phyloP scores from a whole-genome alignment of 345 rosid genomes.

The Camelina hispida region DNA sequence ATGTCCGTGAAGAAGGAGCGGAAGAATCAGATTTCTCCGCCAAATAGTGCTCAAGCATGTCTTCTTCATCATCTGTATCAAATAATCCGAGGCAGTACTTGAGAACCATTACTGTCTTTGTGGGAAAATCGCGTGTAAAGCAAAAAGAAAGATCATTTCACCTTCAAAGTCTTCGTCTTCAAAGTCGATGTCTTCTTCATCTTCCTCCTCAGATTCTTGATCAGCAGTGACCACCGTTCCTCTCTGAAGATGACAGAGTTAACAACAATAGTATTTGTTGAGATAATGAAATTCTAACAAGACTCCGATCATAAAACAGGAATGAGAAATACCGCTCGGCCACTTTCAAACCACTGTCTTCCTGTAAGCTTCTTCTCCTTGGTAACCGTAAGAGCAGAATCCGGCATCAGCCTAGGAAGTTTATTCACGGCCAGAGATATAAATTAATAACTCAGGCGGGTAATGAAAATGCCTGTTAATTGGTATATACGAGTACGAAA shows the following conservation, averaged over 20 bases:
- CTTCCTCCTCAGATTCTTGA: conserved; percentile 72
- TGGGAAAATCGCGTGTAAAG: neutral
- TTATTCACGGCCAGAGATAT: conserved; percentile 4
- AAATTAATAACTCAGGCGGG: conserved; percentile 13
- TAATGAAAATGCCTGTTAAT: neutral
- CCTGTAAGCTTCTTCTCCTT: conserved; percentile 92
- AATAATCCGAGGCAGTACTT: neutral
- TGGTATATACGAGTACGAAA: conserved; percentile 5
- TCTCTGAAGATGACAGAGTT: conserved; percentile 58
- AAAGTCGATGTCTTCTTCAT: conserved; percentile 86
- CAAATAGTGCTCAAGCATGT: conserved; percentile 92
- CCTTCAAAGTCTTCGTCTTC: conserved; percentile 98
- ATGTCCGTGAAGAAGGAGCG: conserved; percentile 58
- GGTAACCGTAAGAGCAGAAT: conserved; percentile 71
- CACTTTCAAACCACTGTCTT: conserved; percentile 97
- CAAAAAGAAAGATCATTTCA: conserved; percentile 35
- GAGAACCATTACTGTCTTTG: conserved; percentile 7
- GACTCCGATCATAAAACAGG: conserved; percentile 6
- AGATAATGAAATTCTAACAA: conserved; percentile 19
- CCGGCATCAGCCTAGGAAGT: conserved; percentile 82
- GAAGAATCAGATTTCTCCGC: conserved; percentile 85
- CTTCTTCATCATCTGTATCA: conserved; percentile 83
- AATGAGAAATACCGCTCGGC: conserved; percentile 62
- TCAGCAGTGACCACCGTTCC: conserved; percentile 59
- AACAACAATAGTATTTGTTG: neutral